Base-by-base conservation (phyloP, 768 basidiomycete species). In the Lactarius tabidus region DNA sequence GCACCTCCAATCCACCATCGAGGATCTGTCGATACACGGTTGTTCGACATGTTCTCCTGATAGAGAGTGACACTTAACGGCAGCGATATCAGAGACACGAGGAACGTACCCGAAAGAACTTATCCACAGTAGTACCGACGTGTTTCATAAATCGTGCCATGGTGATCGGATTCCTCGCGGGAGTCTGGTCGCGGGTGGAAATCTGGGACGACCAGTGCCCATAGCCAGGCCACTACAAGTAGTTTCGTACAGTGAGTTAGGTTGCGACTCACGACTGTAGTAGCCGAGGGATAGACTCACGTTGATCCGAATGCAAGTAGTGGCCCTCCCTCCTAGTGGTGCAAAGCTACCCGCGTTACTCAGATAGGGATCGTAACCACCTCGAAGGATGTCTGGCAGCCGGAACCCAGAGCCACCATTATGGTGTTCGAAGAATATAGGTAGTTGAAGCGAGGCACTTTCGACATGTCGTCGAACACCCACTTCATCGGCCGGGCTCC, bases 101-200 rank as follows among this genome's bases (percentile, higher is more conserved):
- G 28, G 23, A n/a, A 6, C 64, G 23, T n/a, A 65, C 64, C 45
- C 55, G 26, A 6, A 65, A 41, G 23, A 65, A 65, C 12, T 35
- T 61, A 4, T 61, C 45, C 9, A 65, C 54, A 1, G 64, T 57
- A 2, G 23, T 56, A 9, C 36, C 59, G 9, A 65, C 38, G 8
- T 51, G 31, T 18, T 18, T 65, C 64, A 65, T 57, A 23, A 65
- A 65, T 26, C 64, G 59, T 1, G 36, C n/a, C 20, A 60, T 23
- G 0, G 54, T 65, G 45, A 65, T 61, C 0, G 43, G 64, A 15
- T 41, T 60, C 3, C 36, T 45, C 1, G 20, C 28, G 20, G 6
- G 12, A 20, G 65, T 62, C 29, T 57, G 56, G 38, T 66, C 65
- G 15, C 48, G 45, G 10, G 23, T 35, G 2, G 45, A 29, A n/a